A percentile compares a stretch with the other conserved stretches of the same genome.
These are phyloP conservation scores for Austroboletus festivus DNA, from an alignment of 768 basidiomycete genomes.

Conservation along the genomic window DNA sequence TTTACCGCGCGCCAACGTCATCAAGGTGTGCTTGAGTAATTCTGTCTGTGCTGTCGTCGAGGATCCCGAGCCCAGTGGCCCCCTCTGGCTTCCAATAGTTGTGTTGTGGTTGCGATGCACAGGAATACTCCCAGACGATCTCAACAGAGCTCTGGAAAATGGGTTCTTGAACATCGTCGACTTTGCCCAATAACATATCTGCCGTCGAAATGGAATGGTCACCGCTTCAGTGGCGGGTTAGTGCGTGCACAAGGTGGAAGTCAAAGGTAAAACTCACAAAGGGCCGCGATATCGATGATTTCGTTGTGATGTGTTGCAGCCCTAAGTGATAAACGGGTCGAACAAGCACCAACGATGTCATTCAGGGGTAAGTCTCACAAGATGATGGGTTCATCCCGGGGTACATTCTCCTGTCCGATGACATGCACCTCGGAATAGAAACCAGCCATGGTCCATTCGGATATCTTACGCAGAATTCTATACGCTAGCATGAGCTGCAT, in stretches of 20 bases:
- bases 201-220: conserved; percentile 57
- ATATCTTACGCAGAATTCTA: conserved; percentile 54
- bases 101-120: conserved; percentile 60
- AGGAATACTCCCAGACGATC: conserved; percentile 69
- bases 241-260: background rate
- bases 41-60: conserved; percentile 31
- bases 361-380: conserved; percentile 39
- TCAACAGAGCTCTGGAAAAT: conserved; percentile 46
- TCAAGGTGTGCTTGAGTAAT: conserved; percentile 55
- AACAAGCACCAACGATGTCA: background rate
- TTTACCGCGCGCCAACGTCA: conserved; percentile 49
- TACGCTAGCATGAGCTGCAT: conserved; percentile 58
- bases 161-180: conserved; percentile 63
- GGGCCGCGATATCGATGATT: conserved; percentile 54
- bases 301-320: conserved; percentile 68
- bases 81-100: background rate
- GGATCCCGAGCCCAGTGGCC: background rate
- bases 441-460: conserved; percentile 54
- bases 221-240: conserved; percentile 33
- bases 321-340: conserved; percentile 27
- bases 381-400: conserved; percentile 54
- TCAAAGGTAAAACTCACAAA: conserved; percentile 32
- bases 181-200: conserved; percentile 70
- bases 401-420: conserved; percentile 55
- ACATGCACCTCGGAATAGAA: conserved; percentile 65